Evolutionary conservation across 495 filamentous ascomycete genomes (phyloP).

Genomic region (Clavariopsis aquatica): DNA sequence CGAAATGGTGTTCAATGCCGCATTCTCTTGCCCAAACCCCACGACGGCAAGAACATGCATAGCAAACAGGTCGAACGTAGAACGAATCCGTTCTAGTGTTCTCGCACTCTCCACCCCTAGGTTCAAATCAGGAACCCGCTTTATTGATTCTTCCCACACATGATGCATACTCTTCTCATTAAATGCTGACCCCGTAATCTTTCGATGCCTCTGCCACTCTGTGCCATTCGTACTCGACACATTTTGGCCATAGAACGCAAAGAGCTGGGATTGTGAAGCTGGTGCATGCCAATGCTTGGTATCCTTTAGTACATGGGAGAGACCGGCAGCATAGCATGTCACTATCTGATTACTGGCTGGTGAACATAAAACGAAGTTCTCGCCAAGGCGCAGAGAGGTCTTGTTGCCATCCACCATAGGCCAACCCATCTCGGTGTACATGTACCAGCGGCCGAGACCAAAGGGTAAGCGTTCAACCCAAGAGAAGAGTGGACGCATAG

Average conservation of each 20-base stretch:
- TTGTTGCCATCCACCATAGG: conserved; percentile 2
- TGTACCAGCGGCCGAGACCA: conserved; percentile 25
- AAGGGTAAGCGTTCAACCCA: conserved; percentile 24
- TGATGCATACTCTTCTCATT: conserved; percentile 18
- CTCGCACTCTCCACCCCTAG: background rate
- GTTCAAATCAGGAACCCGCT: background rate
- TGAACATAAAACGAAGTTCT: conserved; percentile 21
- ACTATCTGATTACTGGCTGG: conserved; percentile 13
- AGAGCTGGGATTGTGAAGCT: background rate
- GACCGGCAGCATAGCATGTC: conserved; percentile 8
- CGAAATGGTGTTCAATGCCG: background rate
- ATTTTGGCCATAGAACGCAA: conserved; percentile 25
- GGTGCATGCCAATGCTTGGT: conserved; percentile 8
- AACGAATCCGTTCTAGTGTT: conserved; percentile 6
- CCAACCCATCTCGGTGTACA: conserved; percentile 29
- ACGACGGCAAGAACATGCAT: conserved; percentile 18
- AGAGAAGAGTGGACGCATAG: conserved; percentile 13
- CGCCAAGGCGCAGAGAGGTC: conserved; percentile 5
- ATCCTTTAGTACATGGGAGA: background rate
- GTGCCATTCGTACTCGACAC: conserved; percentile 15
- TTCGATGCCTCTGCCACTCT: conserved; percentile 25
- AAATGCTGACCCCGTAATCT: conserved; percentile 17
- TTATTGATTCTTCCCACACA: conserved; percentile 12
- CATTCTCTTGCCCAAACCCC: conserved; percentile 12
- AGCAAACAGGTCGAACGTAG: conserved; percentile 19